Evolutionary conservation across 1,284 basidiomycete species (phyloP).

Genomic region (Pulchroboletus neoregius): DNA sequence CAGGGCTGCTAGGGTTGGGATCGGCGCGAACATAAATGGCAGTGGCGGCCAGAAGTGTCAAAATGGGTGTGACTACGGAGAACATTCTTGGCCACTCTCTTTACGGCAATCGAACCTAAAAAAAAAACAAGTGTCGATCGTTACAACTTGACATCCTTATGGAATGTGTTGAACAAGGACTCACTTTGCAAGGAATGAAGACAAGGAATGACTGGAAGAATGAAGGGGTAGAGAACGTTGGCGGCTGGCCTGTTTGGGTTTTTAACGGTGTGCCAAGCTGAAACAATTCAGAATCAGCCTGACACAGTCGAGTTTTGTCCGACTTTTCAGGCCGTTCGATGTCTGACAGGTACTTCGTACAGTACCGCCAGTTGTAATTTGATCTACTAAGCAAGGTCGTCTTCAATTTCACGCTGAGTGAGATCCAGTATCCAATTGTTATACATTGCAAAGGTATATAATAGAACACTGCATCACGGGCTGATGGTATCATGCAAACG

Average conservation of each 20-base stretch:
- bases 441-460: background rate
- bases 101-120: conserved; percentile 5
- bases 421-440: no score
- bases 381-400: background rate
- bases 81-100: conserved; percentile 31
- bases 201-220: conserved; percentile 9
- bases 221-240: background rate
- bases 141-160: background rate
- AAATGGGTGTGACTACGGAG: conserved; percentile 37
- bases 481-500: background rate
- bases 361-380: background rate
- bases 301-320: conserved; percentile 4
- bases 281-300: conserved; percentile 4
- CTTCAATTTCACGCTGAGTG: no score
- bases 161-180: conserved; percentile 1
- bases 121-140: background rate
- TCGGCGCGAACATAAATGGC: conserved; percentile 44
- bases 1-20: conserved; percentile 51
- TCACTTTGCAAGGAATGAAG: conserved; percentile 6
- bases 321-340: conserved; percentile 4
- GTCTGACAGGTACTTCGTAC: background rate
- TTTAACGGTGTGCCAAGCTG: background rate
- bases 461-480: no score
- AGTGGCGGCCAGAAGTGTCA: conserved; percentile 41
- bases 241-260: background rate